A percentile compares a stretch with the other conserved stretches of the same genome.
phyloP scores from a whole-genome alignment of 352 stramenopile species.

The Phytopythium montanum region DNA sequence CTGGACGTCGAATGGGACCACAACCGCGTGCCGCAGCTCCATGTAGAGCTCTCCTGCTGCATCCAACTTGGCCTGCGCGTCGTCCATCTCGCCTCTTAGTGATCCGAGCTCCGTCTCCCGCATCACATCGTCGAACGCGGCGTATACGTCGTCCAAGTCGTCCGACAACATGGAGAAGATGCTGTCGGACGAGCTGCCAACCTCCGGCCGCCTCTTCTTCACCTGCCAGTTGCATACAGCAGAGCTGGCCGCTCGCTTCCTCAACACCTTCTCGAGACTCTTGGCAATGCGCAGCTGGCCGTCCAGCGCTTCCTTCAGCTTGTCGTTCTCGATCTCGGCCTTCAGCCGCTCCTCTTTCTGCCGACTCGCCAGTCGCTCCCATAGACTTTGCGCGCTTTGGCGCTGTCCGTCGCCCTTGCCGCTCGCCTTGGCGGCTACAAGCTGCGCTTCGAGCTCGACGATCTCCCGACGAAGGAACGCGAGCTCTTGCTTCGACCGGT shows the following conservation, averaged over 20 bases:
- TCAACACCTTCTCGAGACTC: constrained; percentile 18
- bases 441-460: constrained; percentile 21
- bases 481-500: constrained; percentile 28
- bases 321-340: constrained; percentile 26
- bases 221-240: not conserved
- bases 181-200: not conserved
- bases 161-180: constrained; percentile 9
- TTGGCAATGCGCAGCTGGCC: constrained; percentile 20
- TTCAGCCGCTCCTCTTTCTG: constrained; percentile 21
- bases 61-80: constrained; percentile 15
- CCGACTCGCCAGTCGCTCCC: constrained; percentile 22
- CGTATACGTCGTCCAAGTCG: constrained; percentile 8
- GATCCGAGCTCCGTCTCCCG: constrained; percentile 4
- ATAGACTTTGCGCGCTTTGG: constrained; percentile 7
- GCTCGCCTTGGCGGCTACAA: constrained; percentile 8
- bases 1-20: constrained; percentile 14
- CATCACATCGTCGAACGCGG: constrained; percentile 12
- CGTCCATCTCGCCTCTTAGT: constrained; percentile 7
- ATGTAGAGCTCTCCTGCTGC: constrained; percentile 10
- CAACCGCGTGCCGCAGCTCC: constrained; percentile 13
- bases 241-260: constrained; percentile 9
- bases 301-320: constrained; percentile 25
- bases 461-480: constrained; percentile 23
- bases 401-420: not conserved
- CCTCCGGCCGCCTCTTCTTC: constrained; percentile 9